Base-by-base conservation (phyloP, 805 yeast species). In the Metschnikowia kofuensis region DNA sequence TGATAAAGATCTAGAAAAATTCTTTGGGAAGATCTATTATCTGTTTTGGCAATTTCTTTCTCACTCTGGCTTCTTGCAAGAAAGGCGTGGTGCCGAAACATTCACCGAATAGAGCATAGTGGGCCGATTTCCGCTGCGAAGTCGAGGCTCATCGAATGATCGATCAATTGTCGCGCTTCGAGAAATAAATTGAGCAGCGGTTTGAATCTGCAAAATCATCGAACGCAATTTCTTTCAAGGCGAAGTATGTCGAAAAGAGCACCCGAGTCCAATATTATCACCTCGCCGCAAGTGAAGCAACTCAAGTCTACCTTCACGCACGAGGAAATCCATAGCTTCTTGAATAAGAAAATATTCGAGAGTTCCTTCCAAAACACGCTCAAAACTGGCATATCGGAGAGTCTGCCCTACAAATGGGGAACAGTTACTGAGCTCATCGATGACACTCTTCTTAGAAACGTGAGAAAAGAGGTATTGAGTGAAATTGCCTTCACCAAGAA, bases 361-460 rank as follows among this genome's bases (percentile, higher is more conserved):
- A 56, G 62, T 1, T 52, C 66, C 1, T 78, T 75, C 55, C 76
- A 71, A 50, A 42, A 51, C 11, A 55, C 61, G 0, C 60, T 87
- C 45, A 69, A 70, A 47, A 48, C 68, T 2, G 66, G 68, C 30
- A 79, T 90, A 35, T 54, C 68, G 1, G 67, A 70, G 7, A 82
- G 95, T 2, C 74, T 80, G 54, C 99, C 99, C 1, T 94, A 86
- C 64, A 77, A 82, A 62, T 92, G 97, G 91, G 97, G 98, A 2
- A 83, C 90, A 12, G 85, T 94, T 42, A 75, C 72, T 21, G 78
- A 83, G 32, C 70, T 94, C 41, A 76, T 94, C 37, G 81, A 91
- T 62, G 96, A 92, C 55, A 79, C 82, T 1, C 69, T 95, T 35
- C 69, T 94, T 46, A 73, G 94, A 53, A 77, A 79, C 30, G 98